These are phyloP conservation scores for Penicillium psychrofluorescens DNA, from an alignment of 495 filamentous ascomycete species.

Conservation along the genomic window DNA sequence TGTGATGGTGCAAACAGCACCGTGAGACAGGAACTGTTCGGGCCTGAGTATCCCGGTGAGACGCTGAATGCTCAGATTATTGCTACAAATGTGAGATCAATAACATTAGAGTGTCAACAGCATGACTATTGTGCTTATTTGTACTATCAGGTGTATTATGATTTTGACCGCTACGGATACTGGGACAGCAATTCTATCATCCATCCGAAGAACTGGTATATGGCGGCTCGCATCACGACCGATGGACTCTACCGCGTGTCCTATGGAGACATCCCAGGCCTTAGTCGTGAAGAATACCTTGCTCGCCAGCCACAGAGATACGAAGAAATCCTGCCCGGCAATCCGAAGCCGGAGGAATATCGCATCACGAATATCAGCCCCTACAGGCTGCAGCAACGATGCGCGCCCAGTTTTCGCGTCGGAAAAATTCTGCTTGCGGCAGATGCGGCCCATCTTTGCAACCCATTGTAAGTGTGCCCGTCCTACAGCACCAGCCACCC, in stretches of 20 bases:
- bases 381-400: conserved; percentile 57
- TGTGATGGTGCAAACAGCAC: conserved; percentile 53
- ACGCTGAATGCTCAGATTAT: conserved; percentile 54
- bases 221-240: conserved; percentile 50
- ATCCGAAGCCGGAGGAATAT: conserved; percentile 52
- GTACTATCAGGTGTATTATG: conserved; percentile 43
- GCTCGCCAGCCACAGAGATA: conserved; percentile 46
- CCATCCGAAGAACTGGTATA: conserved; percentile 53
- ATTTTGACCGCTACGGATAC: conserved; percentile 47
- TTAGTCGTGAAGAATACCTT: conserved; percentile 45
- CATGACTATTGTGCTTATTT: background rate
- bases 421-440: conserved; percentile 52
- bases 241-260: conserved; percentile 56
- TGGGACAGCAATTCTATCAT: conserved; percentile 54
- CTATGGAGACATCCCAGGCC: conserved; percentile 46
- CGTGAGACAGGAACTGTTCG: conserved; percentile 48
- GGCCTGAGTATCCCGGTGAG: conserved; percentile 49
- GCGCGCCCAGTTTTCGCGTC: conserved; percentile 46
- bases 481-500: background rate
- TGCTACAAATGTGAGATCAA: conserved; percentile 49
- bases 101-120: background rate
- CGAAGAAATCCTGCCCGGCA: conserved; percentile 49
- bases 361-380: conserved; percentile 46
- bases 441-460: conserved; percentile 45
- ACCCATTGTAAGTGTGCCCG: conserved; percentile 31